Evolutionary conservation across 345 rosid genomes (phyloP).

Genomic region (Melaleuca alternifolia): DNA sequence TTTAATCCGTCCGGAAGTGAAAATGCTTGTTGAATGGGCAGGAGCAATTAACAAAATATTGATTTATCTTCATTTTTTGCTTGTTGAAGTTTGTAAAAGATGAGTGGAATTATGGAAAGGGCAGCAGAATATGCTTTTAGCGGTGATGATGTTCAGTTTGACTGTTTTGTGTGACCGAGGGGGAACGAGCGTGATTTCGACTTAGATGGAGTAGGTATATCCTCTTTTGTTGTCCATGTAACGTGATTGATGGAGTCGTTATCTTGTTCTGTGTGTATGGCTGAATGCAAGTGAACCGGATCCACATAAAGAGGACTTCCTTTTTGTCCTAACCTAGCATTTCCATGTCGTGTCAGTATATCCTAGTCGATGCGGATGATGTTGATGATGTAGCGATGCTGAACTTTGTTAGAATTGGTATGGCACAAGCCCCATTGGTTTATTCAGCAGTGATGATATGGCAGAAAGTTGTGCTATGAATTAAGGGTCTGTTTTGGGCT

Average conservation of each 20-base stretch:
- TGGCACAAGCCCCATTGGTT: background rate
- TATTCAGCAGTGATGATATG: background rate
- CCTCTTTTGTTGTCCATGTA: too few relatives aligned
- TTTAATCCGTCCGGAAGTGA: background rate
- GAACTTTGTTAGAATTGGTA: background rate
- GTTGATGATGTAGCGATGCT: background rate
- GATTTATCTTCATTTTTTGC: background rate
- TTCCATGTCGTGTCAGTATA: background rate
- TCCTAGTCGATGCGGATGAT: background rate
- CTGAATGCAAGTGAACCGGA: too few relatives aligned
- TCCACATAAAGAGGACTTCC: too few relatives aligned
- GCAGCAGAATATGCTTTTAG: background rate
- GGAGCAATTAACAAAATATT: background rate
- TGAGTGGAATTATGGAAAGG: background rate
- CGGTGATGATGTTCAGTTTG: background rate
- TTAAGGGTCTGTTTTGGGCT: background rate
- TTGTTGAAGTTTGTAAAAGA: background rate
- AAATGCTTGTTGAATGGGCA: background rate
- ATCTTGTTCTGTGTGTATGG: too few relatives aligned
- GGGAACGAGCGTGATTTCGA: background rate
- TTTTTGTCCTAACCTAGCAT: too few relatives aligned
- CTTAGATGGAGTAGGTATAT: background rate
- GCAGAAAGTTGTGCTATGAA: background rate
- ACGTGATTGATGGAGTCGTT: too few relatives aligned
- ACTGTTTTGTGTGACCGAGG: background rate